Conservation (phyloP, 1,139 yeast species). For the Yamadazyma membranifaciens region DNA sequence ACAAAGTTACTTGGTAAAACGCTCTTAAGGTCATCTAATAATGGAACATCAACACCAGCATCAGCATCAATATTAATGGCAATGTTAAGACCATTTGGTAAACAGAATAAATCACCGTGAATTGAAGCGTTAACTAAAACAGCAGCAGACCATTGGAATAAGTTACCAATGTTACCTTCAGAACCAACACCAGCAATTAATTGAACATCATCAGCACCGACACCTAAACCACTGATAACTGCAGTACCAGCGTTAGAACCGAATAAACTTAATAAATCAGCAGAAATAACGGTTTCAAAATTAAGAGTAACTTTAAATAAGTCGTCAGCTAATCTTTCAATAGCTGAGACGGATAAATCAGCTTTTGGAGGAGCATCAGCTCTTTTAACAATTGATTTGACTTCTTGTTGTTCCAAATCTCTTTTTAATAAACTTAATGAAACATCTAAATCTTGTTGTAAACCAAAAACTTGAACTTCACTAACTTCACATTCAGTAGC, state of each 20-base stretch:
- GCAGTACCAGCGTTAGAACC: constrained; percentile 22
- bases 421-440: constrained; percentile 14
- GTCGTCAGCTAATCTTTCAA: constrained; percentile 23
- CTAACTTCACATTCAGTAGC: constrained; percentile 1
- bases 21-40: constrained; percentile 17
- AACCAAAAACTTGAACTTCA: constrained; percentile 11
- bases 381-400: constrained; percentile 12
- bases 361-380: constrained; percentile 26
- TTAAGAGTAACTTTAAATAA: constrained; percentile 28
- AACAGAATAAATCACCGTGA: constrained; percentile 24
- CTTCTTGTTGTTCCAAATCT: constrained; percentile 7
- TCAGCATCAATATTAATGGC: constrained; percentile 20
- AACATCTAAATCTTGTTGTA: constrained; percentile 10
- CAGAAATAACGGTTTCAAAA: constrained; percentile 22
- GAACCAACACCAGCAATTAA: constrained; percentile 18
- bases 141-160: constrained; percentile 28
- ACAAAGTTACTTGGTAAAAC: constrained; percentile 11
- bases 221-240: constrained; percentile 19
- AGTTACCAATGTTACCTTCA: constrained; percentile 22
- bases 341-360: constrained; percentile 25
- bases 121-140: constrained; percentile 22
- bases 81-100: constrained; percentile 28
- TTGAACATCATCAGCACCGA: constrained; percentile 12
- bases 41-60: constrained; percentile 16
- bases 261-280: constrained; percentile 22